phyloP scores from a whole-genome alignment of 1,139 yeast genomes.

The Scheffersomyces segobiensis region DNA sequence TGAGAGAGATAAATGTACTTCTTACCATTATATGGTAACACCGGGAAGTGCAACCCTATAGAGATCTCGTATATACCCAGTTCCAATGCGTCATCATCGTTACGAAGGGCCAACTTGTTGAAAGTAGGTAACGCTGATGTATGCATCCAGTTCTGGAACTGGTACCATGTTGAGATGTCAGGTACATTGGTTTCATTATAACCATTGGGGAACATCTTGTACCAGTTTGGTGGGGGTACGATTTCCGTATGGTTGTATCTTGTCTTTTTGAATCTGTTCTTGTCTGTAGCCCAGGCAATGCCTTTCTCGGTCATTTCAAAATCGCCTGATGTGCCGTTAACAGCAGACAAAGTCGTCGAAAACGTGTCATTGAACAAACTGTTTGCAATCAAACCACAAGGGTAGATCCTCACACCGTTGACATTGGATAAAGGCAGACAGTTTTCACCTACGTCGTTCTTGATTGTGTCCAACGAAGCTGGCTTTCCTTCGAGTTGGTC shows the following conservation, averaged over 20 bases:
- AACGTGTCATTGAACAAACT: conserved; percentile 88
- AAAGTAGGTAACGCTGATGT: conserved; percentile 88
- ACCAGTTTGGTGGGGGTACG: conserved; percentile 97
- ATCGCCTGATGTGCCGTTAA: conserved; percentile 47
- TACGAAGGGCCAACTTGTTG: conserved; percentile 77
- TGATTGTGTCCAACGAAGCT: conserved; percentile 55
- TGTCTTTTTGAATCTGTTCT: conserved; percentile 77
- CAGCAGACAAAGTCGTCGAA: conserved; percentile 48
- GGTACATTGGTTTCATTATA: conserved; percentile 85
- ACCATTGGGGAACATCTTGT: conserved; percentile 79
- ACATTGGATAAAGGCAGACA: conserved; percentile 78
- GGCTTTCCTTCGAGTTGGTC: conserved; percentile 81
- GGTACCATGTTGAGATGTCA: conserved; percentile 72
- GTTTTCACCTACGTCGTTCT: conserved; percentile 74
- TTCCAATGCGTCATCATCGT: conserved; percentile 61
- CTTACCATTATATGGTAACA: conserved; percentile 75
- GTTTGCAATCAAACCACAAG: conserved; percentile 95
- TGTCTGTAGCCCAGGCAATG: conserved; percentile 87
- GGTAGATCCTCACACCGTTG: conserved; percentile 69
- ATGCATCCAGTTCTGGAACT: conserved; percentile 97
- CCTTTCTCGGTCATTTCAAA: conserved; percentile 67
- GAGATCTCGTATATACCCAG: conserved; percentile 72
- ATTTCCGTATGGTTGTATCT: conserved; percentile 67
- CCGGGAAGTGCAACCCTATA: conserved; percentile 88
- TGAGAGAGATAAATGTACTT: conserved; percentile 81